Percentiles rank a stretch among this genome's conserved stretches.
These are phyloP conservation scores for Pyrenophora graminea DNA, from an alignment of 2,329 filamentous ascomycete species.

Conservation along the genomic window DNA sequence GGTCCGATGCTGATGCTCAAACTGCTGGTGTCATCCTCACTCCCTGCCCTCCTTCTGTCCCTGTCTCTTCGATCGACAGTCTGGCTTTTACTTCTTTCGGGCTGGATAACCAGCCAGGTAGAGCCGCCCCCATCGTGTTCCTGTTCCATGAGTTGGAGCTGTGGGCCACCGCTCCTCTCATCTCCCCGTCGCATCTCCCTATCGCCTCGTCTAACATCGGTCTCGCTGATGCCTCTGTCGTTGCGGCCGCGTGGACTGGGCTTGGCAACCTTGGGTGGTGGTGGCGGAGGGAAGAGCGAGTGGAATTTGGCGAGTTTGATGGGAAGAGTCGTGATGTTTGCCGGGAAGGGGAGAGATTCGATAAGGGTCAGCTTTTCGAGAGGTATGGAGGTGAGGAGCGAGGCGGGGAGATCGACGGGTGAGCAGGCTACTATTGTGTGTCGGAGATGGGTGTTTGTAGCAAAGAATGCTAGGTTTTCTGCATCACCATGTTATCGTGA, in stretches of 20 bases:
- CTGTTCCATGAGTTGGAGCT: slow-evolving; percentile 44
- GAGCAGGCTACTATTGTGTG: slow-evolving; percentile 44
- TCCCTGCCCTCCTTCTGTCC: slow-evolving; percentile 24
- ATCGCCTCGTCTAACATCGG: slow-evolving; percentile 4
- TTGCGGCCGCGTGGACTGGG: slow-evolving; percentile 21
- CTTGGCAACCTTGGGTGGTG: slow-evolving; percentile 28
- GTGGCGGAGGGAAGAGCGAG: slow-evolving; percentile 39
- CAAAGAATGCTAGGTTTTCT: slow-evolving; percentile 45
- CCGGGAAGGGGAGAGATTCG: slow-evolving; percentile 37
- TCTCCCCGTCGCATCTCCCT: slow-evolving; percentile 10
- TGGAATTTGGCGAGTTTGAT: slow-evolving; percentile 33
- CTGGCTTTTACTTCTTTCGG: slow-evolving; percentile 42
- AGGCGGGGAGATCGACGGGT: slow-evolving; percentile 35
- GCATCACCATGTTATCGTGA: neutral
- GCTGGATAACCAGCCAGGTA: slow-evolving; percentile 46
- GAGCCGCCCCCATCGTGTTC: slow-evolving; percentile 40
- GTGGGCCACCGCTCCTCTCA: slow-evolving; percentile 19
- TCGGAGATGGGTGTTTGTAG: slow-evolving; percentile 40
- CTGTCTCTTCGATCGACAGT: slow-evolving; percentile 16
- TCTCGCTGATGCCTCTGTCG: slow-evolving; percentile 11
- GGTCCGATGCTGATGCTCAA: slow-evolving; percentile 45
- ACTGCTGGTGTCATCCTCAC: slow-evolving; percentile 40
- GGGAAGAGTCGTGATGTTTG: slow-evolving; percentile 35
- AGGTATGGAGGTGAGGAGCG: slow-evolving; percentile 39
- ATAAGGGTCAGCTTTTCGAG: slow-evolving; percentile 41